phyloP scores from a whole-genome alignment of 2,329 filamentous ascomycete genomes.

The Huntiella omanensis region DNA sequence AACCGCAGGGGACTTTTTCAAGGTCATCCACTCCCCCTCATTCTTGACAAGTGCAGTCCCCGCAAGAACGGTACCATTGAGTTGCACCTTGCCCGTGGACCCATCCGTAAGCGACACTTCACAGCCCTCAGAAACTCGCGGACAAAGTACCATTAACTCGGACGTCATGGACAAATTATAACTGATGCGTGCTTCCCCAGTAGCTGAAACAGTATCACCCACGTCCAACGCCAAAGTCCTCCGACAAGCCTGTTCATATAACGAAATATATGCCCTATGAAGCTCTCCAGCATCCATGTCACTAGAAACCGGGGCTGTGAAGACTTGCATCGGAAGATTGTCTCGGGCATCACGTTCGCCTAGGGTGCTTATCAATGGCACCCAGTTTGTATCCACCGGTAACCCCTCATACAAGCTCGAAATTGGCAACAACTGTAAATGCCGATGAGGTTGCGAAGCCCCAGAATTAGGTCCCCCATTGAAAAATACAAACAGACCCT shows the following conservation, averaged over 20 bases:
- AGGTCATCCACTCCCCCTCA: slow-evolving; percentile 34
- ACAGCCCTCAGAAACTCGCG: slow-evolving; percentile 32
- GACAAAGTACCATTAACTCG: slow-evolving; percentile 32
- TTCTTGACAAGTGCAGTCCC: slow-evolving; percentile 45
- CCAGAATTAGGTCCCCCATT: slow-evolving; percentile 52
- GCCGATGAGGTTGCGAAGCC: slow-evolving; percentile 52
- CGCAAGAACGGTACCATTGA: slow-evolving; percentile 46
- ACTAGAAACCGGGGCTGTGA: slow-evolving; percentile 21
- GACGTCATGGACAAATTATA: slow-evolving; percentile 45
- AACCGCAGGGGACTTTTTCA: slow-evolving; percentile 21
- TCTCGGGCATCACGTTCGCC: slow-evolving; percentile 5
- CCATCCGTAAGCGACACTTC: slow-evolving; percentile 15
- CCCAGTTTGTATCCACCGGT: slow-evolving; percentile 22
- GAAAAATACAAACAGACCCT: slow-evolving; percentile 42
- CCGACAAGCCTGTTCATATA: slow-evolving; percentile 27
- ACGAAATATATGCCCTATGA: slow-evolving; percentile 24
- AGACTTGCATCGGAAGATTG: slow-evolving; percentile 25
- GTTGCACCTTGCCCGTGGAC: slow-evolving; percentile 24
- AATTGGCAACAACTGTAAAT: slow-evolving; percentile 52
- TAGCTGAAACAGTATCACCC: slow-evolving; percentile 13
- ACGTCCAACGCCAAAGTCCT: slow-evolving; percentile 18
- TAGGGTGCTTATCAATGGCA: slow-evolving; percentile 27
- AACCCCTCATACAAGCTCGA: slow-evolving; percentile 40
- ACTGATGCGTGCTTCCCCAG: slow-evolving; percentile 33
- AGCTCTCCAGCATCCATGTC: slow-evolving; percentile 21